Base-by-base conservation (phyloP, 352 stramenopile species). In the Phytophthora megakarya region DNA sequence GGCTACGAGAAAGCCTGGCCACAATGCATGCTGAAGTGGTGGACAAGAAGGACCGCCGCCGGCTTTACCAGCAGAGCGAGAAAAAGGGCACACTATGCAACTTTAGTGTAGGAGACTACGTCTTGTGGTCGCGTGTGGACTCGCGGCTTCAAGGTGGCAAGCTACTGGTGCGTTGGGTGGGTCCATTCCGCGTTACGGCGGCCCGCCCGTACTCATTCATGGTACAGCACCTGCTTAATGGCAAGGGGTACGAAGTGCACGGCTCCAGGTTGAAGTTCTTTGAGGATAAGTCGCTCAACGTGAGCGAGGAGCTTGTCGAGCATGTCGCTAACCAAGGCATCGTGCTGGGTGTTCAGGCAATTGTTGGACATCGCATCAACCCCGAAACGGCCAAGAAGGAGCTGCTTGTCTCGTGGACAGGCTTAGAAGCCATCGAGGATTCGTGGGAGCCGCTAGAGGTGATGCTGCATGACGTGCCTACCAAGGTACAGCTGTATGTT, bases 41-140 rank as follows among this genome's bases (percentile, higher is more conserved):
- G 1, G 42, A 58, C 19, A 56, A 52, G 11, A 57, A 58, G 32
- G 47, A 66, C 5, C 47, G 49, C 15, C 58, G 58, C 12, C 39
- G 39, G 19, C 28, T 54, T 0, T 53, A 58, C 38, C 48, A 60
- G 45, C 38, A 46, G 44, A 25, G 0, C 30, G n/a, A 57, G 5
- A 55, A 54, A 10, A 13, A 62, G 11, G 60, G 30, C 19, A 49
- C 1, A 15, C 25, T 50, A 10, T 65, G 55, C 55, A 71, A 61
- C 22, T 71, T 57, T 21, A 22, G 18, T 4, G 39, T 62, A 1
- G 63, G 55, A 0, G 63, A 71, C 39, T 66, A 56, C 23, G 55
- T 71, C 26, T 26, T 67, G 13, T 67, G 63, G 48, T 71, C 40
- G 1, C 46, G 55, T 28, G 42, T 71, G 1, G 55, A 67, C 39